Evolutionary conservation across 73 alveolate species (phyloP), one percentile per base, ranked within the genome.

Genomic region (Paramecium sexaurelia): DNA sequence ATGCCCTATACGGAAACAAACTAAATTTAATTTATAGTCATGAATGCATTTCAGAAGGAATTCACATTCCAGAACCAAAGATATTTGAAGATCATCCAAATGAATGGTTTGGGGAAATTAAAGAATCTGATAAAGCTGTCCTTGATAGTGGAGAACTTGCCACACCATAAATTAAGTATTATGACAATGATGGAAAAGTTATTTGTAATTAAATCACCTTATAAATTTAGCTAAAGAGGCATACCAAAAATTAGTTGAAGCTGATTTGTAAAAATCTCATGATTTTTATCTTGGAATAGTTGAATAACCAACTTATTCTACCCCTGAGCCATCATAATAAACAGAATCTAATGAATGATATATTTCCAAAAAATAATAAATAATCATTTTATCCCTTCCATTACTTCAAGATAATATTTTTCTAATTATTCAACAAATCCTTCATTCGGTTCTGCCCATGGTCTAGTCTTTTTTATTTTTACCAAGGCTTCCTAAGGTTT

Each of bases 61-160:
- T 61, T 32, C 47, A 61, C 24, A 61, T 61, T 32, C 83, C 83
- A 61, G 83, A 61, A 26, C 83, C 83, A 3, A 26, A 61, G 26
- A 32, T 32, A 13, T 32, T 26, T 61, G 39, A 61, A 24, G 24
- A 32, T 61, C 47, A 61, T 29, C 39, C 43, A 26, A 61, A 32
- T 22, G 39, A 26, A 9, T 61, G 83, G 83, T 61, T 61, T 32
- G 83, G 43, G 6, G 83, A 61, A 61, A 26, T 61, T 32, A 26
- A 61, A 61, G 83, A 61, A 61, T 29, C 39, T 0, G 83, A 61
- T 2, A 61, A 61, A 6, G 47, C 39, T 29, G 47, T 26, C 7
- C 43, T 32, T 13, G 83, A 26, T 29, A 8, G 17, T 1, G 43
- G 43, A 5, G 83, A 61, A 61, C 39, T 61, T 32, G 11, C 83